Base-by-base conservation (phyloP, 2,329 filamentous ascomycete genomes). In the Didymella arachidicola region DNA sequence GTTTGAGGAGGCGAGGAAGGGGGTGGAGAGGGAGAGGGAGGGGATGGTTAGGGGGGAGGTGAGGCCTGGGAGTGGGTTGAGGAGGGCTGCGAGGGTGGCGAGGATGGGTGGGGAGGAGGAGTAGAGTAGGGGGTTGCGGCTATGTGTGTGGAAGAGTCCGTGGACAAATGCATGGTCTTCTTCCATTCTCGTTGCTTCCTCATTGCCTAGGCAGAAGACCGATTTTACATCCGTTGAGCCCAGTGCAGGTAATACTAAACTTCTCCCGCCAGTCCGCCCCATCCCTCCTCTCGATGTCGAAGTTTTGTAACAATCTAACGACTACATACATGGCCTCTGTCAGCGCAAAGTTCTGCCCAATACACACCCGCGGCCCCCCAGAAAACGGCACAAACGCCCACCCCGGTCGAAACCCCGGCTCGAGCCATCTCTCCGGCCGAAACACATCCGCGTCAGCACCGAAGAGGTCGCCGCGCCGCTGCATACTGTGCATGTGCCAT, bases 361-460 rank as follows among this genome's bases (percentile, higher is more conserved):
- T 66, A 39, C 71, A 73, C 11, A 71, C 57, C 14, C 69, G 53
- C 14, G 71, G 71, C 0, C 71, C 71, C 2, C 68, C 69, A 3
- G 51, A 63, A 49, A 74, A 74, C 8, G 72, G 71, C 2, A 73
- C 36, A 54, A 67, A 74, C 1, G 45, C 65, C 72, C 70, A 75
- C 1, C 67, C 67, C 3, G 69, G 69, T n/a, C 68, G 44, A 34
- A 59, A 46, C 14, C 53, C 27, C 7, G 36, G 51, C 45, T 66
- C 63, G 12, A 77, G 70, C 76, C 75, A 78, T 11, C 76, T 62
- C 27, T 69, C 68, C 0, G 76, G 76, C n/a, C 61, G 53, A 46
- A 77, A 78, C 4, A 42, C 47, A 2, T 69, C 57, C 0, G 74
- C 71, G 48, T 78, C 75, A 2, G 47, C n/a, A 1, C 76, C 75